Base-by-base conservation (phyloP, 768 basidiomycete species). In the Boletus rex-veris region DNA sequence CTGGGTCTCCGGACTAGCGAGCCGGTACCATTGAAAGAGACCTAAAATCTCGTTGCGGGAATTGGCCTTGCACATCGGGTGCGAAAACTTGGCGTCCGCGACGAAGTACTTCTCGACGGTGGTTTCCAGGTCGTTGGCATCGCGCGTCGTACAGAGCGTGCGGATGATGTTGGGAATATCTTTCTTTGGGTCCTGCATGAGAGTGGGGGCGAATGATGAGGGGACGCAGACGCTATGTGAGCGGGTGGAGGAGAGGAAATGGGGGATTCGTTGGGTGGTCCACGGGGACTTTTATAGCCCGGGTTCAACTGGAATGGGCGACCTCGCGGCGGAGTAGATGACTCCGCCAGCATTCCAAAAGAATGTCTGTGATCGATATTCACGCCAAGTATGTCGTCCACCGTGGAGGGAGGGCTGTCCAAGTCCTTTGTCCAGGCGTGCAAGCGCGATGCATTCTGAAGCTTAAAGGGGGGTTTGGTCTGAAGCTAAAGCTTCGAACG, bases 21-120 rank as follows among this genome's bases (percentile, higher is more conserved):
- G 72, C 46, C 85, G 80, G 64, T 84, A 84, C 82, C 83, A 86
- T 78, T 84, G 82, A 63, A 81, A 85, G 30, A 63, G 39, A 74
- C 81, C 61, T 4, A 86, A 71, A 26, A 87, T 71, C 18, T 71
- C 68, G 16, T 81, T 77, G 48, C 84, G 75, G 15, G 84, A 84
- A 49, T 75, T 74, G n/a, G 77, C 74, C 0, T 64, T 75, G 71
- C 78, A 85, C 26, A 86, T 52, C 0, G 85, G 83, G 64, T 87
- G 84, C 38, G 73, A 75, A 64, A 87, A 82, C 3, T 71, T 75
- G 24, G 81, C 83, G 55, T 87, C 77, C 4, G 71, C 66, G 5
- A 76, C 73, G 67, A 81, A 81, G 61, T 82, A 85, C 44, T 72
- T 77, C 12, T 63, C 64, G 15, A 85, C 63, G 0, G 81, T 70